Percentiles rank a stretch among this genome's conserved stretches.
phyloP scores from a whole-genome alignment of 768 basidiomycete genomes.

The Cystobasidiopsis lactophilus region DNA sequence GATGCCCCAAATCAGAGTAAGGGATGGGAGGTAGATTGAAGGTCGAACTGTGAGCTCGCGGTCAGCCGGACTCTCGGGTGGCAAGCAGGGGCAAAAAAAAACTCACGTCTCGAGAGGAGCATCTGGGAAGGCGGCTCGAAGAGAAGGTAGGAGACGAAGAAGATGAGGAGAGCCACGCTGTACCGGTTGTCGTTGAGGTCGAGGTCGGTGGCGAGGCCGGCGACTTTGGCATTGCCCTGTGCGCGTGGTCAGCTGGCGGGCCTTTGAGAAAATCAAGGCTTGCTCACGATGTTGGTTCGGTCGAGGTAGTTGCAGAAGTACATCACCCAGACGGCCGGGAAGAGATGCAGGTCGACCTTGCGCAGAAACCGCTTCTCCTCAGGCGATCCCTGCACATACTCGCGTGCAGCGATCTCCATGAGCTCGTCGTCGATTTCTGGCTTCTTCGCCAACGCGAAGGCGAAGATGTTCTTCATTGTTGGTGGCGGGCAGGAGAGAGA shows the following conservation, averaged over 20 bases:
- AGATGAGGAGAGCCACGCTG: constrained; percentile 22
- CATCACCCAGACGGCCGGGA: constrained; percentile 20
- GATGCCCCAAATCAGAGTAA: no score
- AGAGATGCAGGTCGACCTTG: constrained; percentile 22
- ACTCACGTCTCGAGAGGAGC: no score
- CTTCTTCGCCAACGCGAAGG: no score
- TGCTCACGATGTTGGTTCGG: neutral
- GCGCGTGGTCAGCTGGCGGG: no score
- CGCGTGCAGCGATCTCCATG: no score
- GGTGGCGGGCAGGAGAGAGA: no score
- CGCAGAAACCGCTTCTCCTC: constrained; percentile 21
- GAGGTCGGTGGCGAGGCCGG: constrained; percentile 22
- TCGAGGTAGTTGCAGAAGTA: constrained; percentile 20
- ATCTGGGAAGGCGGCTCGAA: constrained; percentile 9
- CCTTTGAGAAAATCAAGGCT: no score
- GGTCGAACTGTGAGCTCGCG: neutral
- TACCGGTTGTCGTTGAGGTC: constrained; percentile 22
- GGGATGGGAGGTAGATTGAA: neutral
- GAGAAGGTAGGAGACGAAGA: constrained; percentile 22
- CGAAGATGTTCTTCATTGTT: no score
- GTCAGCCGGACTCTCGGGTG: neutral
- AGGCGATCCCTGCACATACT: constrained; percentile 17
- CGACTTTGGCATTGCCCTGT: constrained; percentile 10
- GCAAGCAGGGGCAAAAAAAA: neutral
- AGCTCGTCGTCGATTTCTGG: no score